Conservation (phyloP, 2,329 filamentous ascomycete genomes). For the Apiospora marii region DNA sequence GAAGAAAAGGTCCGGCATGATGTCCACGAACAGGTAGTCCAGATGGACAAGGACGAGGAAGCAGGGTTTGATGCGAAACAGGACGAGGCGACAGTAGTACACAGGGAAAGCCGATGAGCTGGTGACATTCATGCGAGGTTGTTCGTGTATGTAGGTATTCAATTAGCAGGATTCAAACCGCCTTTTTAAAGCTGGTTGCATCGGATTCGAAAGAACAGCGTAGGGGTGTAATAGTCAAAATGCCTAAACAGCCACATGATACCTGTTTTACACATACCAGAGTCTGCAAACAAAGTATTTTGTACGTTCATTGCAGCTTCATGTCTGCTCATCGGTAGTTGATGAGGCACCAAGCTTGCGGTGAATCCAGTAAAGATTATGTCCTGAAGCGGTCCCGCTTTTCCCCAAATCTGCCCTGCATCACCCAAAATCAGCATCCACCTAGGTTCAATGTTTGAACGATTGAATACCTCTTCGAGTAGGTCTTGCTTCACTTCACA, state of each 20-base stretch:
- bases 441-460: not conserved
- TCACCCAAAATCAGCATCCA: not conserved
- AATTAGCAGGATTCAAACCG: not conserved
- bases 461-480: not conserved
- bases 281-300: not conserved
- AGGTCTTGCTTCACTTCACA: not conserved
- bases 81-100: constrained; percentile 23
- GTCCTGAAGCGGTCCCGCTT: not conserved
- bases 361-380: not conserved
- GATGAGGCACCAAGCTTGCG: too few species aligned
- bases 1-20: constrained; percentile 44
- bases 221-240: too few species aligned
- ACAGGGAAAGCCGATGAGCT: constrained; percentile 21
- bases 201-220: too few species aligned
- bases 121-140: not conserved
- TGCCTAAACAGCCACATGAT: too few species aligned
- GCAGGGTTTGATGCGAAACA: constrained; percentile 21
- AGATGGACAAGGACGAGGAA: constrained; percentile 33
- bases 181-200: too few species aligned
- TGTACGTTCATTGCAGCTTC: not conserved
- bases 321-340: not conserved
- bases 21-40: constrained; percentile 36
- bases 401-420: not conserved
- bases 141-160: not conserved
- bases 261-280: too few species aligned